Conservation (phyloP, 2,329 filamentous ascomycete species). For the Talaromyces islandicus region DNA sequence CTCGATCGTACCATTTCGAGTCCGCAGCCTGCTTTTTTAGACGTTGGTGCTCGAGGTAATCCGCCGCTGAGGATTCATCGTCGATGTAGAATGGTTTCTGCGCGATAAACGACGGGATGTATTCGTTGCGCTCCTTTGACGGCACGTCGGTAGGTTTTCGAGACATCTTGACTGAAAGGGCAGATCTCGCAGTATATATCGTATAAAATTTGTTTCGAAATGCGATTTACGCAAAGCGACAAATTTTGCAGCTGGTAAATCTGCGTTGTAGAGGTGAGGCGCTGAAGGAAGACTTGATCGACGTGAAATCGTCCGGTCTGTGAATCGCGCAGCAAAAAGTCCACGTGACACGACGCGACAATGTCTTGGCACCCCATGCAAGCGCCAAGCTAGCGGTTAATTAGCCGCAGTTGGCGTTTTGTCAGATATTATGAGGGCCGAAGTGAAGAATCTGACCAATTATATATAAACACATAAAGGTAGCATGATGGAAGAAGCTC, state of each 20-base stretch:
- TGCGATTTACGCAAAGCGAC: not conserved
- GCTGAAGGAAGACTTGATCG: not conserved
- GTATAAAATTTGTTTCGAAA: not conserved
- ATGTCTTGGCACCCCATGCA: not conserved
- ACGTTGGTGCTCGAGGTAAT: slow-evolving; percentile 96
- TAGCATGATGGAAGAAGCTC: too few species aligned
- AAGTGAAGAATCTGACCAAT: too few species aligned
- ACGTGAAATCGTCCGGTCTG: not conserved
- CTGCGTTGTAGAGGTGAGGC: not conserved
- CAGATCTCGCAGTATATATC: not conserved
- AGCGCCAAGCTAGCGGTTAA: not conserved
- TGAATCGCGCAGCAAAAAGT: not conserved
- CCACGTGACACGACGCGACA: not conserved
- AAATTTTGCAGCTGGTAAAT: not conserved
- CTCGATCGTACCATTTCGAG: slow-evolving; percentile 89
- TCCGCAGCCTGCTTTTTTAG: slow-evolving; percentile 64
- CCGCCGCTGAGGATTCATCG: slow-evolving; percentile 66
- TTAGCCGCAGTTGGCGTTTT: not conserved
- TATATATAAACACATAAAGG: too few species aligned
- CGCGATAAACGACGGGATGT: slow-evolving; percentile 96
- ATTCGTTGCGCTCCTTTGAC: slow-evolving; percentile 88
- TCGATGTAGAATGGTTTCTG: slow-evolving; percentile 95
- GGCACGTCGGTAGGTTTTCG: slow-evolving; percentile 49
- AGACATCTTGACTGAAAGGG: slow-evolving; percentile 26
- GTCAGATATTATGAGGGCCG: too few species aligned